These are phyloP conservation scores for Xylaria sp. DNA, from an alignment of 495 filamentous ascomycete genomes.

Conservation along the genomic window DNA sequence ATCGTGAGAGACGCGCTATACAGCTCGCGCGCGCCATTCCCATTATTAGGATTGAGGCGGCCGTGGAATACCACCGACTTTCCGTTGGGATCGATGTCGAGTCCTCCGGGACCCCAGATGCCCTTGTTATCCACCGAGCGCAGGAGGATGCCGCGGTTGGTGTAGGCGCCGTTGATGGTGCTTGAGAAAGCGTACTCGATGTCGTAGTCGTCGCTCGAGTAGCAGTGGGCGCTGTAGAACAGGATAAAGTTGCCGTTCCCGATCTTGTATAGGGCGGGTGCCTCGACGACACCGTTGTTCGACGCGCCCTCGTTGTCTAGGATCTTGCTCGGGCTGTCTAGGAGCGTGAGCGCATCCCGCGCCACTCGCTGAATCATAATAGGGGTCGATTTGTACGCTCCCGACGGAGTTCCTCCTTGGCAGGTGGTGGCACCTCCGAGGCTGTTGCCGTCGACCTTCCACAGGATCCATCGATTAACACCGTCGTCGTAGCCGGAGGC, in stretches of 20 bases:
- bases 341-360: constrained; percentile 56
- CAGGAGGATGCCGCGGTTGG: constrained; percentile 45
- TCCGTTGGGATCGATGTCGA: constrained; percentile 43
- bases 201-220: constrained; percentile 58
- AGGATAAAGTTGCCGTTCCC: constrained; percentile 61
- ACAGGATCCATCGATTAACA: constrained; percentile 61
- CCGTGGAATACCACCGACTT: constrained; percentile 39
- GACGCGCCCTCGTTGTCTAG: constrained; percentile 57
- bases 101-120: constrained; percentile 38
- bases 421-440: constrained; percentile 45
- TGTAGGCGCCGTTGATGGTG: constrained; percentile 56
- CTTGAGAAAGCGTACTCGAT: constrained; percentile 60
- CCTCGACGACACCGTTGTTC: constrained; percentile 67
- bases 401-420: constrained; percentile 35
- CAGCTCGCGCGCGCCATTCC: constrained; percentile 29
- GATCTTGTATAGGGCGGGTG: constrained; percentile 59
- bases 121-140: constrained; percentile 38
- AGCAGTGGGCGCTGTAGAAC: constrained; percentile 69
- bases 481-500: constrained; percentile 61
- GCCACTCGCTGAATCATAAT: constrained; percentile 63
- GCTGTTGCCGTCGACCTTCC: constrained; percentile 66
- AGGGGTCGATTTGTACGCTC: constrained; percentile 51
- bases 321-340: constrained; percentile 57
- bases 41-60: constrained; percentile 32
- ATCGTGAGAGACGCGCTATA: constrained; percentile 39